A percentile compares a stretch with the other conserved stretches of the same genome.
These are phyloP conservation scores for Neonectria magnoliae DNA, from an alignment of 2,329 filamentous ascomycete genomes.

Conservation along the genomic window DNA sequence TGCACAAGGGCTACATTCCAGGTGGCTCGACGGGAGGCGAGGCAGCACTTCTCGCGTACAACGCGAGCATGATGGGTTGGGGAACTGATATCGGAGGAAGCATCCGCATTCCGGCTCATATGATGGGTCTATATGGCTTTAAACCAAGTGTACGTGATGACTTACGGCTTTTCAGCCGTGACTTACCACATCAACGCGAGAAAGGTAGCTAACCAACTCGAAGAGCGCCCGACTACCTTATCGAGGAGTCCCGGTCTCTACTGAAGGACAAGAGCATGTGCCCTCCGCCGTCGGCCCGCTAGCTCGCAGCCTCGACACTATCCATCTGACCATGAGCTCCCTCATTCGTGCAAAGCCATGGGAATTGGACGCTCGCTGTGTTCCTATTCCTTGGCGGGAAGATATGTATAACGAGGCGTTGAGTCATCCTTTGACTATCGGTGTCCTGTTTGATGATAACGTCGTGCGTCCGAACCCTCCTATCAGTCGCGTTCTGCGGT, in stretches of 20 bases:
- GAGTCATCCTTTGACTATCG: conserved; percentile 59
- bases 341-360: conserved; percentile 61
- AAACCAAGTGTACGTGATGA: conserved; percentile 42
- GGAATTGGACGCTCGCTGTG: conserved; percentile 63
- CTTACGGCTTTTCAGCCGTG: rapidly evolving
- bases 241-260: conserved; percentile 66
- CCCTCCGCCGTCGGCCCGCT: conserved; percentile 71
- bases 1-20: conserved; percentile 35
- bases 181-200: too few relatives aligned
- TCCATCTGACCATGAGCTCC: conserved; percentile 59
- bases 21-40: conserved; percentile 43
- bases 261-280: conserved; percentile 71
- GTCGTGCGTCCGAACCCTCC: conserved; percentile 66
- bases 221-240: conserved; percentile 69
- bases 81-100: conserved; percentile 44
- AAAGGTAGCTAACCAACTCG: rapidly evolving
- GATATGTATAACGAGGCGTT: conserved; percentile 52
- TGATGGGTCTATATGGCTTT: conserved; percentile 37
- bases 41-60: conserved; percentile 28
- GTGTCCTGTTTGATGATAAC: conserved; percentile 61
- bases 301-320: conserved; percentile 54
- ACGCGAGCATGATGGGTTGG: conserved; percentile 35
- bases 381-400: conserved; percentile 64
- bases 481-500: conserved; percentile 55
- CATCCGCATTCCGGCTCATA: conserved; percentile 41